phyloP scores from a whole-genome alignment of 768 basidiomycete species.

The Lentinula aciculospora region DNA sequence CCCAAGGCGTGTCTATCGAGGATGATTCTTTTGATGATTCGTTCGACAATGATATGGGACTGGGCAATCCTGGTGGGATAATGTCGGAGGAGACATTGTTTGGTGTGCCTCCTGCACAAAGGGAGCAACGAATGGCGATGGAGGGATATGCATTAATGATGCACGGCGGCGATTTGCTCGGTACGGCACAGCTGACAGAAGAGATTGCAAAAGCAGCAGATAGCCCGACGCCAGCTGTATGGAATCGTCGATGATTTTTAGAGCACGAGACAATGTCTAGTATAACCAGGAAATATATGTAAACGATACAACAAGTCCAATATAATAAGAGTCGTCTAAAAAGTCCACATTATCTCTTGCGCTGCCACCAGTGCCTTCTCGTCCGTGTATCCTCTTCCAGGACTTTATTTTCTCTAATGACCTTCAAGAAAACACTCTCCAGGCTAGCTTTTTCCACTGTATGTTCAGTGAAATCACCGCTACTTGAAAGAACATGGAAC shows the following conservation, averaged over 20 bases:
- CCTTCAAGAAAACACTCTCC: constrained; percentile 71
- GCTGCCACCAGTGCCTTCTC: constrained; percentile 13
- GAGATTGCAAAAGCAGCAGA: constrained; percentile 47
- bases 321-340: neutral
- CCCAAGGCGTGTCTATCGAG: constrained; percentile 40
- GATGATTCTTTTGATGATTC: constrained; percentile 52
- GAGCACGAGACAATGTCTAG: no score
- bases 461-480: constrained; percentile 56
- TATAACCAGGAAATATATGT: neutral
- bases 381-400: constrained; percentile 34
- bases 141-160: constrained; percentile 36
- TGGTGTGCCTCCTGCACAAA: constrained; percentile 54
- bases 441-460: constrained; percentile 66
- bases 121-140: constrained; percentile 15
- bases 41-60: constrained; percentile 31
- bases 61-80: neutral
- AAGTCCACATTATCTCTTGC: neutral
- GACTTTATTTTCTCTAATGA: constrained; percentile 58
- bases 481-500: constrained; percentile 48
- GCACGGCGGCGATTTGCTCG: constrained; percentile 59
- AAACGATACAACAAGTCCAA: neutral
- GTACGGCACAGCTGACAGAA: constrained; percentile 55
- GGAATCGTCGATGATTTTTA: constrained; percentile 14
- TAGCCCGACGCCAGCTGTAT: constrained; percentile 53
- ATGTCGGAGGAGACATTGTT: constrained; percentile 64